phyloP scores from a whole-genome alignment of 2,329 filamentous ascomycete species.

The Ophiocordyceps camponoti-rufipedis region DNA sequence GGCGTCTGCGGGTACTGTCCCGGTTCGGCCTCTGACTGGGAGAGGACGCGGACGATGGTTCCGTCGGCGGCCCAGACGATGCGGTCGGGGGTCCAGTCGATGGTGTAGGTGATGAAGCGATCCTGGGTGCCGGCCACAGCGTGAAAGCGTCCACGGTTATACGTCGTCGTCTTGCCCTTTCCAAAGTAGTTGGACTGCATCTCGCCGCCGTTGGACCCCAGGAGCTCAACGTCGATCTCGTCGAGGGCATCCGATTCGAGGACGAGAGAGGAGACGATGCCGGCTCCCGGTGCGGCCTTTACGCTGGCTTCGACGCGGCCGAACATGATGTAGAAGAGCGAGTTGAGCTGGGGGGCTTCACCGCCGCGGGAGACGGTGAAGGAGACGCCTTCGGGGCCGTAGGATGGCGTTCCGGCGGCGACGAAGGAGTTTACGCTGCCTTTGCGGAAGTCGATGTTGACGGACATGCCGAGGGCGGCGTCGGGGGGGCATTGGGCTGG shows the following conservation, averaged over 20 bases:
- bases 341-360: slow-evolving; percentile 71
- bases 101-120: slow-evolving; percentile 66
- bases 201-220: slow-evolving; percentile 56
- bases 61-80: slow-evolving; percentile 79
- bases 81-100: slow-evolving; percentile 79
- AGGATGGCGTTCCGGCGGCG: slow-evolving; percentile 49
- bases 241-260: slow-evolving; percentile 83
- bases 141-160: slow-evolving; percentile 76
- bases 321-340: slow-evolving; percentile 99
- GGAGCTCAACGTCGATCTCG: slow-evolving; percentile 96
- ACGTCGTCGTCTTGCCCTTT: slow-evolving; percentile 71
- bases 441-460: slow-evolving; percentile 66
- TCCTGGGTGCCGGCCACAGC: slow-evolving; percentile 48
- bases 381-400: slow-evolving; percentile 56
- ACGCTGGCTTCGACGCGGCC: slow-evolving; percentile 73
- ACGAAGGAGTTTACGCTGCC: slow-evolving; percentile 66
- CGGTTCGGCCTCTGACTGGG: slow-evolving; percentile 45
- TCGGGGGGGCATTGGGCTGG: slow-evolving; percentile 49
- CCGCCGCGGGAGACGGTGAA: slow-evolving; percentile 67
- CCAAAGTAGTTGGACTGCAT: slow-evolving; percentile 98
- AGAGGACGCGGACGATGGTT: slow-evolving; percentile 57
- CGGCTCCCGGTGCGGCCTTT: slow-evolving; percentile 71
- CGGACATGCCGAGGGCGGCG: slow-evolving; percentile 66
- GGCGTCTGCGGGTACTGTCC: slow-evolving; percentile 86
- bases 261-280: slow-evolving; percentile 86